Evolutionary conservation across 2,329 filamentous ascomycete species (phyloP).

Genomic region (Scedosporium aurantiacum): DNA sequence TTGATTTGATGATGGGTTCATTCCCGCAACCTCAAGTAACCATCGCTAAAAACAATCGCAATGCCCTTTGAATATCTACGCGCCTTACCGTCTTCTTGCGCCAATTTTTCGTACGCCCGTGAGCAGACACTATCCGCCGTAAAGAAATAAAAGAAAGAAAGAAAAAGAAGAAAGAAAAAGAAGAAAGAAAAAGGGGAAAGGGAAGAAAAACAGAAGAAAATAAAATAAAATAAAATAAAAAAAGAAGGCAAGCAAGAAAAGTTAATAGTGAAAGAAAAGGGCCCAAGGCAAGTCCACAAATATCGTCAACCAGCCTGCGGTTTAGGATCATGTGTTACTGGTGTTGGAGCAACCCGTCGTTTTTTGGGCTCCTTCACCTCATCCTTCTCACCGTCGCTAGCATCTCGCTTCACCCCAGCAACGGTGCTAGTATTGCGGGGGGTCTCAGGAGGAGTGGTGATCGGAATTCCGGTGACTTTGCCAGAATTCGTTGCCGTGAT

Average conservation of each 20-base stretch:
- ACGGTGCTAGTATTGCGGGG: constrained; percentile 46
- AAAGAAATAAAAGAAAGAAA: neutral
- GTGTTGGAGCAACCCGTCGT: constrained; percentile 58
- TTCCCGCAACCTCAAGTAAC: neutral
- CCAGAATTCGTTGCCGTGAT: constrained; percentile 64
- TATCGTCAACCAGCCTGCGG: neutral
- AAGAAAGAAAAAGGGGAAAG: neutral
- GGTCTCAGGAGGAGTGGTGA: constrained; percentile 86
- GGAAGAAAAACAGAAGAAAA: neutral
- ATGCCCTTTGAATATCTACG: neutral
- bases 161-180: neutral
- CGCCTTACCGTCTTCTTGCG: neutral
- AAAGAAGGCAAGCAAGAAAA: too few species aligned
- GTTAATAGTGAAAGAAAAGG: neutral
- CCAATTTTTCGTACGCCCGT: neutral
- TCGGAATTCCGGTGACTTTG: constrained; percentile 52
- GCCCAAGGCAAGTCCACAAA: neutral
- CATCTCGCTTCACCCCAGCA: constrained; percentile 44
- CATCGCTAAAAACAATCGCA: neutral
- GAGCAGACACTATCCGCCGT: neutral
- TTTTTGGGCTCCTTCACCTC: constrained; percentile 50
- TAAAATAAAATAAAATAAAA: too few species aligned
- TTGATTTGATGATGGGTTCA: too few species aligned
- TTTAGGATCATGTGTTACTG: constrained; percentile 2
- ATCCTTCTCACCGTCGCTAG: constrained; percentile 42